Percentiles rank a stretch among this genome's conserved stretches.
Conservation (phyloP, 306 rosid genomes). For the Biancaea sappan region DNA sequence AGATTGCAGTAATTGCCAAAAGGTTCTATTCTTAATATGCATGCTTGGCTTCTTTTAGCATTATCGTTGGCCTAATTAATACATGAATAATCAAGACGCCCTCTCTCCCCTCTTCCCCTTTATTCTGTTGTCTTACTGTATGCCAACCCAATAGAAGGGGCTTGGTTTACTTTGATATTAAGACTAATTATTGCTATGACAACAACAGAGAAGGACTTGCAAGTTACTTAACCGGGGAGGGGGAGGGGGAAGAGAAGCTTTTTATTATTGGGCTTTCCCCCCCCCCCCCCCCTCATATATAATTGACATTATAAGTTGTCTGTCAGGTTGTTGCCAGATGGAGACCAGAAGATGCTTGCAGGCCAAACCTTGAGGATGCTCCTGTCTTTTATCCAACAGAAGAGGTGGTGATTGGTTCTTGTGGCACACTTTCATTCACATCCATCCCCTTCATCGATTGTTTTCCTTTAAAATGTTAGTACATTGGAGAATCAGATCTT, state of each 20-base stretch:
- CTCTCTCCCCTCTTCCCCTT: constrained; percentile 1
- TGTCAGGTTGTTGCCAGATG: constrained; percentile 87
- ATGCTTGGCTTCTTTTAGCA: constrained; percentile 9
- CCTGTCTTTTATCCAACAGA: constrained; percentile 90
- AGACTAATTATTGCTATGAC: constrained; percentile 18
- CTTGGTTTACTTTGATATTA: constrained; percentile 20
- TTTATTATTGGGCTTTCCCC: not conserved
- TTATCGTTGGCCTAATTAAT: constrained; percentile 25
- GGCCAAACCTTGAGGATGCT: constrained; percentile 76
- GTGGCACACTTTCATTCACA: constrained; percentile 28
- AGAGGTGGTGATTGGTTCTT: constrained; percentile 61
- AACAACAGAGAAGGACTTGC: constrained; percentile 10
- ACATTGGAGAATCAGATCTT: constrained; percentile 32
- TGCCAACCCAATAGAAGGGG: constrained; percentile 8
- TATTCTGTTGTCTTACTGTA: constrained; percentile 14
- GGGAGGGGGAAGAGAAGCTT: not conserved
- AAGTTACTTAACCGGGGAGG: not conserved
- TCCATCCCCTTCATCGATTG: constrained; percentile 16
- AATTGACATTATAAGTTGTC: constrained; percentile 40
- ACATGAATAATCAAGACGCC: constrained; percentile 5
- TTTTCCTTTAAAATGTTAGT: constrained; percentile 30
- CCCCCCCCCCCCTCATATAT: no score
- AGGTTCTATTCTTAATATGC: constrained; percentile 48
- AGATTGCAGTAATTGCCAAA: constrained; percentile 81
- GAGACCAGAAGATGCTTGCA: constrained; percentile 76